Percentiles rank a stretch among this genome's conserved stretches.
phyloP scores from a whole-genome alignment of 129 eudicot genomes.

The Sambucus nigra region DNA sequence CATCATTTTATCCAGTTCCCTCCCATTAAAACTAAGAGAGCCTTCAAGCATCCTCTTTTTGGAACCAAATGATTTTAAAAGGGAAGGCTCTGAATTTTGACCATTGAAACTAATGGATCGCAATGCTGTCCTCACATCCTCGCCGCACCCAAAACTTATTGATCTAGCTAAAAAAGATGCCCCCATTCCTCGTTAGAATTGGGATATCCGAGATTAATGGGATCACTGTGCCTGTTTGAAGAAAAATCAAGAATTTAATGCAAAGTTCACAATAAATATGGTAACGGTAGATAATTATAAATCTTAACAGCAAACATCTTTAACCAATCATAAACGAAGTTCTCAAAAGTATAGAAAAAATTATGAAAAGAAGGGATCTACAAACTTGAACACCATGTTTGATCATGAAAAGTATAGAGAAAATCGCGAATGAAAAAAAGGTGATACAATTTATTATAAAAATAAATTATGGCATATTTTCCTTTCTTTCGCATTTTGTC shows the following conservation, averaged over 20 bases:
- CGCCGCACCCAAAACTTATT: constrained; percentile 30
- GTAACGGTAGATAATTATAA: too few relatives aligned
- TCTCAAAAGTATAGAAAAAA: too few relatives aligned
- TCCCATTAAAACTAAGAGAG: constrained; percentile 49
- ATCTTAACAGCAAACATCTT: too few relatives aligned
- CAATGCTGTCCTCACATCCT: constrained; percentile 24
- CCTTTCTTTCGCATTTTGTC: too few relatives aligned
- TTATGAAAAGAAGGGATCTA: too few relatives aligned
- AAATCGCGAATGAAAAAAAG: too few relatives aligned
- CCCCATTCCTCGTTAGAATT: constrained; percentile 35
- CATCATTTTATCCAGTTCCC: constrained; percentile 26
- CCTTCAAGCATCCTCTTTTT: constrained; percentile 45
- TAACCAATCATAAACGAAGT: too few relatives aligned
- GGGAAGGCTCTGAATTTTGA: constrained; percentile 27
- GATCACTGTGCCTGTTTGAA: constrained; percentile 17
- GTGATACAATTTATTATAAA: too few relatives aligned
- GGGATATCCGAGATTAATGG: constrained; percentile 8
- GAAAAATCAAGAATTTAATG: not conserved
- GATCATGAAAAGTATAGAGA: too few relatives aligned
- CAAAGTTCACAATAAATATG: too few relatives aligned
- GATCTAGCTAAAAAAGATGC: constrained; percentile 38
- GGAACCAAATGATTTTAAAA: constrained; percentile 37
- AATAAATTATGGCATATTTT: too few relatives aligned
- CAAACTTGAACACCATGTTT: too few relatives aligned
- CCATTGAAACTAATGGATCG: constrained; percentile 47